phyloP scores from a whole-genome alignment of 1,284 basidiomycete species.

The Leccinum glutinopallens region DNA sequence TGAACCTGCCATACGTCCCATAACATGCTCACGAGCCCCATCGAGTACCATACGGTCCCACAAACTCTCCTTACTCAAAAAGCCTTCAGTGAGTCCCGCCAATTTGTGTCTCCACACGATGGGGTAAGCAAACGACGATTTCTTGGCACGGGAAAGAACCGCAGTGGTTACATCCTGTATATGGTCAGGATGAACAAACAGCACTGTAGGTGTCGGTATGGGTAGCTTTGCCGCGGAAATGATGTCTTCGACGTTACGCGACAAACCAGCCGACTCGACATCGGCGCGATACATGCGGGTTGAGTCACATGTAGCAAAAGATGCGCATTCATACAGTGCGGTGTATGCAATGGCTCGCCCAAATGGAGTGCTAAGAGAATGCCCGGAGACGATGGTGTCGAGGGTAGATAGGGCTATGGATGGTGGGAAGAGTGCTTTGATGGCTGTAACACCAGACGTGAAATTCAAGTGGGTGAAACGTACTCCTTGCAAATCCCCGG shows the following conservation, averaged over 20 bases:
- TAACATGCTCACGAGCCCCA: conserved; percentile 56
- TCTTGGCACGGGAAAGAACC: conserved; percentile 56
- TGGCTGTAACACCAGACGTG: conserved; percentile 76
- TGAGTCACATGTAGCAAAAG: conserved; percentile 65
- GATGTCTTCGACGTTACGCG: conserved; percentile 47
- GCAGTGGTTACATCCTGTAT: conserved; percentile 50
- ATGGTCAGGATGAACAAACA: conserved; percentile 64
- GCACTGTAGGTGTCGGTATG: conserved; percentile 67
- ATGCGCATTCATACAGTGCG: conserved; percentile 70
- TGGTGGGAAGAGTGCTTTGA: conserved; percentile 64
- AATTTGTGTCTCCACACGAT: conserved; percentile 76
- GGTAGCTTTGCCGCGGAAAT: conserved; percentile 50
- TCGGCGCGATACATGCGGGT: conserved; percentile 48
- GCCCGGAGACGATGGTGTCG: conserved; percentile 75
- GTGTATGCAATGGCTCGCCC: conserved; percentile 75
- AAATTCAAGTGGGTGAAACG: conserved; percentile 77
- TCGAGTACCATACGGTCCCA: conserved; percentile 80
- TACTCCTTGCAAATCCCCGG: conserved; percentile 57
- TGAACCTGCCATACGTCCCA: conserved; percentile 60
- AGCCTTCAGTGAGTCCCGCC: conserved; percentile 65
- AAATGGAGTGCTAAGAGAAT: conserved; percentile 68
- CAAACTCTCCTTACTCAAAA: conserved; percentile 69
- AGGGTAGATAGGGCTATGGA: conserved; percentile 61
- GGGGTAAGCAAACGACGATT: conserved; percentile 51
- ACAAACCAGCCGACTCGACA: conserved; percentile 9